Base-by-base conservation (phyloP, 139 green algal species). In the Pseudopediastrum boryanum region DNA sequence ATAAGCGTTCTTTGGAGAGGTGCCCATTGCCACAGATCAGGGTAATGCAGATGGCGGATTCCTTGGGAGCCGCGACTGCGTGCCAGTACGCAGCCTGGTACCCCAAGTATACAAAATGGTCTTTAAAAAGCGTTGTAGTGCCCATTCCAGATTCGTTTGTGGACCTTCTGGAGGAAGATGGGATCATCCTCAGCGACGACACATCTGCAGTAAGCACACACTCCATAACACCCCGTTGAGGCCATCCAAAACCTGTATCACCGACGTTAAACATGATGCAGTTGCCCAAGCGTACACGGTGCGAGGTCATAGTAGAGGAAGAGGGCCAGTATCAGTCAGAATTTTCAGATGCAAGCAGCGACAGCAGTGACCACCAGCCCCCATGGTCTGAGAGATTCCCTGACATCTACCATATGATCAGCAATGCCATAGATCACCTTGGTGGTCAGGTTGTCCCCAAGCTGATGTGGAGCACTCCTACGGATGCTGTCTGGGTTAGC, bases 381-480 rank as follows among this genome's bases (percentile, higher is more conserved):
- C 58, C 64, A 29, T 85, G 69, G 77, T 12, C 31, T 19, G 12
- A 67, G 6, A 44, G 78, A 9, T 84, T 87, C 75, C 80, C 77
- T 9, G 65, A 85, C 25, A 33, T 96, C 3, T n/a, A 64, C 21
- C 44, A 25, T 1, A 61, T 52, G 3, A 59, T 97, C 2, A 41
- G 83, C 5, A 51, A 39, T 0, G 90, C 88, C 0, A 97, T 98
- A 12, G 38, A 71, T 1, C 46, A 82, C 52, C 82, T 96, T 72
- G 89, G 93, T 0, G 94, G 94, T 0, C n/a, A 31, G 1, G 93
- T 97, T 23, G 71, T 93, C 29, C 95, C 95, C 44, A 98, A 97
- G 75, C 83, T 98, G 6, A 97, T 94, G 35, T 99, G 96, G 96
- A 96, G 91, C 83, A 88, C 78, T 31, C 96, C 96, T 3, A 94